Evolutionary conservation across 2,329 filamentous ascomycete genomes (phyloP).

Genomic region (Paecilomyces fulvus): DNA sequence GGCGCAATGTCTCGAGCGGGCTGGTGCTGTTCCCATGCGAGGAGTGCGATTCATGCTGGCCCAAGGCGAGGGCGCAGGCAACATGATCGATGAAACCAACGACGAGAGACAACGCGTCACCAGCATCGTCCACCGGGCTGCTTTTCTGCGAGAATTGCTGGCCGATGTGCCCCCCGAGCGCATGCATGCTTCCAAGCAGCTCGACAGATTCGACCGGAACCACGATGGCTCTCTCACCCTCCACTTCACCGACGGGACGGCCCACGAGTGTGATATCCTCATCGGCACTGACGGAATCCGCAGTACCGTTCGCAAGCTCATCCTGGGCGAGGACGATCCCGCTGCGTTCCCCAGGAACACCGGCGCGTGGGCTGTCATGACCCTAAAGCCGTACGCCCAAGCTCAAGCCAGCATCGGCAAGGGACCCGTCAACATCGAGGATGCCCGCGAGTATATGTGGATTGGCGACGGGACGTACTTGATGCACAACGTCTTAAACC

Average conservation of each 20-base stretch:
- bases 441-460: conserved; percentile 1
- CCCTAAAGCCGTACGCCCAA: conserved; percentile 1
- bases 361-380: conserved; percentile 1
- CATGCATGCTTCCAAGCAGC: conserved; percentile 24
- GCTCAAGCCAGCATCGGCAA: conserved; percentile 2
- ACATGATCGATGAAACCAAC: conserved; percentile 22
- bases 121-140: conserved; percentile 3
- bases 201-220: conserved; percentile 10
- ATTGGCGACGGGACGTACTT: not conserved
- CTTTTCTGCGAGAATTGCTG: conserved; percentile 4
- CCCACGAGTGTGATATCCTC: conserved; percentile 20
- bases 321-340: conserved; percentile 14
- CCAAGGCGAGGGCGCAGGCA: conserved; percentile 20
- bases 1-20: not conserved
- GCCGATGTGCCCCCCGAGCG: conserved; percentile 12
- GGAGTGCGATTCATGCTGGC: conserved; percentile 5
- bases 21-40: conserved; percentile 16
- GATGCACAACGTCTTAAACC: not conserved
- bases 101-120: conserved; percentile 15
- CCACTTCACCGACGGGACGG: conserved; percentile 18
- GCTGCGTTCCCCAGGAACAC: conserved; percentile 1
- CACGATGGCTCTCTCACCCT: conserved; percentile 7
- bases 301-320: conserved; percentile 18
- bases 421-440: conserved; percentile 1
- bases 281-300: conserved; percentile 31